A percentile compares a stretch with the other conserved stretches of the same genome.
phyloP scores from a whole-genome alignment of 2,329 filamentous ascomycete genomes.

The Penicillium capsulatum region DNA sequence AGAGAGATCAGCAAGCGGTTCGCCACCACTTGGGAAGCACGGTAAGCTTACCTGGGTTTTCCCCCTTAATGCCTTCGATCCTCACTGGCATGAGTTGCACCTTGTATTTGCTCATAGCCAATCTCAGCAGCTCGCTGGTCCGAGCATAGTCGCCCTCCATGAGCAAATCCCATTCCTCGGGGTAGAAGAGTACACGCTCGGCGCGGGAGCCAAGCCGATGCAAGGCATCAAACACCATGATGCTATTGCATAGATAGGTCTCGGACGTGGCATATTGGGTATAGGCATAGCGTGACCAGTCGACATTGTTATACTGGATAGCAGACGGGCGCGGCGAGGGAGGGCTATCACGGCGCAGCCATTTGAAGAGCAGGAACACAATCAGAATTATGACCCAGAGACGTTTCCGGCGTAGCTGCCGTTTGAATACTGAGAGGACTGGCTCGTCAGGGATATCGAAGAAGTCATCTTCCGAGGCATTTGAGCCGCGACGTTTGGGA shows the following conservation, averaged over 20 bases:
- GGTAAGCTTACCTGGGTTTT: constrained; percentile 22
- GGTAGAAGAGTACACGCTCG: constrained; percentile 41
- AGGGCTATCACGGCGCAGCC: constrained; percentile 19
- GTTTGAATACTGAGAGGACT: constrained; percentile 26
- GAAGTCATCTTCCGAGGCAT: constrained; percentile 33
- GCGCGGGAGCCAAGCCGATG: constrained; percentile 39
- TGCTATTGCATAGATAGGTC: constrained; percentile 41
- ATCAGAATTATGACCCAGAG: constrained; percentile 28
- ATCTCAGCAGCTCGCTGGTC: constrained; percentile 45
- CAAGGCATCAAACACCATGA: constrained; percentile 43
- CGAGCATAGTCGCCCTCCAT: constrained; percentile 30
- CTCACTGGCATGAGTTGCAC: constrained; percentile 49
- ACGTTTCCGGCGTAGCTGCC: constrained; percentile 30
- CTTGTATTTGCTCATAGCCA: constrained; percentile 49
- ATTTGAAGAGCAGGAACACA: constrained; percentile 26
- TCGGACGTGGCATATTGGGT: constrained; percentile 42
- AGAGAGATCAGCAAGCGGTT: not conserved
- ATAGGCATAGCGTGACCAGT: constrained; percentile 44
- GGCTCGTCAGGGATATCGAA: constrained; percentile 37
- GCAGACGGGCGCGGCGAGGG: constrained; percentile 21
- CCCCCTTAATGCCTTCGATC: constrained; percentile 32
- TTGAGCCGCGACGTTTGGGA: constrained; percentile 29
- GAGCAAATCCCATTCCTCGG: constrained; percentile 37
- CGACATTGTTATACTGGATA: constrained; percentile 32
- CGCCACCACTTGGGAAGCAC: too few relatives aligned